Percentiles rank a stretch among this genome's conserved stretches.
Evolutionary conservation across 768 basidiomycete genomes (phyloP).

Genomic region (Lentinus tigrinus): DNA sequence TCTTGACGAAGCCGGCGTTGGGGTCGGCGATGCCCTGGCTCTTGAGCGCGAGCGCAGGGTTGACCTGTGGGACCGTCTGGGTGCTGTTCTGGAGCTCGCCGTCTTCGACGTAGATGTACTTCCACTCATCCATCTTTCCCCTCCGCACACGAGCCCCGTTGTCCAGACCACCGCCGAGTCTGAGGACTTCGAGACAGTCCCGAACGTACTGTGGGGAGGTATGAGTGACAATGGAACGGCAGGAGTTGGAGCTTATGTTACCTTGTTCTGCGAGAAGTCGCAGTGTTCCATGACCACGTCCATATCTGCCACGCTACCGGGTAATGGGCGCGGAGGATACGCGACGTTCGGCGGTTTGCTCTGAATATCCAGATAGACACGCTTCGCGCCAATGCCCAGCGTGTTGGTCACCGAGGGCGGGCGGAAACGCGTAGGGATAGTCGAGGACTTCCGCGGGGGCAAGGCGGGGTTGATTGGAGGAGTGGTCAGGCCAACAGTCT

Average conservation of each 20-base stretch:
- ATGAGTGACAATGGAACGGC: slow-evolving; percentile 8
- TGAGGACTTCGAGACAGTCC: slow-evolving; percentile 92
- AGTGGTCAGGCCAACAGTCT: slow-evolving; percentile 55
- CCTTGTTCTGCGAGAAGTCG: slow-evolving; percentile 82
- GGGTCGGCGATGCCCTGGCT: slow-evolving; percentile 39
- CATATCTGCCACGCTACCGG: slow-evolving; percentile 84
- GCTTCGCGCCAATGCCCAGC: slow-evolving; percentile 71
- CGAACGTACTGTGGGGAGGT: slow-evolving; percentile 75
- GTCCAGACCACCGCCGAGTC: slow-evolving; percentile 89
- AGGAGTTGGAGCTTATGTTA: slow-evolving; percentile 26
- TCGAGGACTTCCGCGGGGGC: slow-evolving; percentile 49
- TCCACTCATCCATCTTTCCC: slow-evolving; percentile 79
- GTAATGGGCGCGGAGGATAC: slow-evolving; percentile 84
- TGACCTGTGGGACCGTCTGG: slow-evolving; percentile 30
- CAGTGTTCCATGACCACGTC: slow-evolving; percentile 92
- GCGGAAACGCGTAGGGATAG: slow-evolving; percentile 49
- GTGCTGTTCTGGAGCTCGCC: slow-evolving; percentile 38
- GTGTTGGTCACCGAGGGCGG: slow-evolving; percentile 54
- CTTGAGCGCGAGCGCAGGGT: slow-evolving; percentile 29
- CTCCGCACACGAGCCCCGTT: slow-evolving; percentile 72
- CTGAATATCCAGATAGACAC: slow-evolving; percentile 75
- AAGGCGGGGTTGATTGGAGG: slow-evolving; percentile 73
- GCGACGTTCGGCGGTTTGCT: slow-evolving; percentile 60
- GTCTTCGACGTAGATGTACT: slow-evolving; percentile 82
- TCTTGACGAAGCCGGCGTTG: slow-evolving; percentile 56